Evolutionary conservation across 2,329 filamentous ascomycete species (phyloP), one percentile per base, ranked within the genome.

Genomic region (Aspergillus spinulosporus): DNA sequence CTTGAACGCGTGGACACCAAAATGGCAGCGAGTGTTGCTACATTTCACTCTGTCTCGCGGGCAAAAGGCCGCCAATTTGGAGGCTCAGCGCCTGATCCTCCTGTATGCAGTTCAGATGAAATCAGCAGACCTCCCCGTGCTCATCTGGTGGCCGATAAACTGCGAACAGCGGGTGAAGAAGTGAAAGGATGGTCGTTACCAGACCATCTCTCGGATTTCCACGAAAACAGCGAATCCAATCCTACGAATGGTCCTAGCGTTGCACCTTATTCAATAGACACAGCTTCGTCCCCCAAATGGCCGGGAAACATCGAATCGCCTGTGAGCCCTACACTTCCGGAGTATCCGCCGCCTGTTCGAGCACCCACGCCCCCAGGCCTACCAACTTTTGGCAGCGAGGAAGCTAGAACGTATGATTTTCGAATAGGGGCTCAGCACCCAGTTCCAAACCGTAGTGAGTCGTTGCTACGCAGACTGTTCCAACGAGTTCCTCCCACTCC

Each of bases 311-410:
- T 63, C 12, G 47, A 55, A 21, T 68, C 67, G 12, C 70, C 70
- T n/a, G 66, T 66, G 21, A 65, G 63, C 34, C 68, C 69, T 29
- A 56, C 63, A 34, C 61, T 70, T 26, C 76, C 76, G 31, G 61
- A 56, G 49, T 71, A 68, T 54, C 68, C 73, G 52, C 74, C 76
- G 31, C 75, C 75, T 9, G 55, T 63, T 31, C 66, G 76, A 57
- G 59, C 64, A 14, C 70, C 72, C 3, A 79, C 77, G 2, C 76
- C 77, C 15, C 74, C 75, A 1, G 76, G 77, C 0, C 62, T 79
- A 39, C 76, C 76, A 4, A 73, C 74, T 1, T 78, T 78, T 57
- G 74, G 75, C 26, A 72, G 69, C 2, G 63, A 62, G 32, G 74
- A 77, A 63, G 76, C 76, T 8, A 61, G 75, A 9, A 57, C 57